phyloP scores from a whole-genome alignment of 2,329 filamentous ascomycete genomes.

The Pseudocercospora eumusae region DNA sequence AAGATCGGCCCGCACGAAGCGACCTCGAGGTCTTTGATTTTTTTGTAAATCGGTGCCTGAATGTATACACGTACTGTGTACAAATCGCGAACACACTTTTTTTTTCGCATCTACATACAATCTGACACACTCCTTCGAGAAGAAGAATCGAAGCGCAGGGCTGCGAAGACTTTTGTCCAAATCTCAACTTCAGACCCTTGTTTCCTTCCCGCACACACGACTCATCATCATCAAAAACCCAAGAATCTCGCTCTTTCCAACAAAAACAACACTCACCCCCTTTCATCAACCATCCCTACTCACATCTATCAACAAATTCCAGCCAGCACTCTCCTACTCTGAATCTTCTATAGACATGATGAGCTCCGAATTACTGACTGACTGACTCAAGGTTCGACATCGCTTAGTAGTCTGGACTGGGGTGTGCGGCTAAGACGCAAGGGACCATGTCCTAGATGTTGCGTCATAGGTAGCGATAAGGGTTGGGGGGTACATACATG shows the following conservation, averaged over 20 bases:
- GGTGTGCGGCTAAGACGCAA: neutral
- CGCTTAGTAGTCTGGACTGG: neutral
- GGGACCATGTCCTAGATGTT: neutral
- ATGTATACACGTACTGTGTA: no score
- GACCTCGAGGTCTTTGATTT: neutral
- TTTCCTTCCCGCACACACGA: neutral
- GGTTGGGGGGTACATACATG: neutral
- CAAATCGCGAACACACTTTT: neutral
- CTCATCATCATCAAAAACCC: neutral
- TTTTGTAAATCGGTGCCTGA: neutral
- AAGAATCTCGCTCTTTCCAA: conserved; percentile 1
- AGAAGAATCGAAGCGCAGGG: neutral
- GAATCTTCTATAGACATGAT: no score
- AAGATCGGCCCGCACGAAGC: neutral
- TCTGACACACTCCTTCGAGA: neutral
- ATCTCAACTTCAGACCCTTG: neutral
- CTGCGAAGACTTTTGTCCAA: neutral
- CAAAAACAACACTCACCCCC: no score
- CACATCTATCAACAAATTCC: no score
- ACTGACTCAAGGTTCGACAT: conserved; percentile 7
- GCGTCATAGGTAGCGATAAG: conserved; percentile 6
- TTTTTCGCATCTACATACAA: no score
- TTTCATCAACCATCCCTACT: no score
- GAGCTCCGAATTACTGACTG: neutral
- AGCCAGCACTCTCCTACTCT: no score